Evolutionary conservation across 768 basidiomycete species (phyloP).

Genomic region (Candolleomyces efflorescens): DNA sequence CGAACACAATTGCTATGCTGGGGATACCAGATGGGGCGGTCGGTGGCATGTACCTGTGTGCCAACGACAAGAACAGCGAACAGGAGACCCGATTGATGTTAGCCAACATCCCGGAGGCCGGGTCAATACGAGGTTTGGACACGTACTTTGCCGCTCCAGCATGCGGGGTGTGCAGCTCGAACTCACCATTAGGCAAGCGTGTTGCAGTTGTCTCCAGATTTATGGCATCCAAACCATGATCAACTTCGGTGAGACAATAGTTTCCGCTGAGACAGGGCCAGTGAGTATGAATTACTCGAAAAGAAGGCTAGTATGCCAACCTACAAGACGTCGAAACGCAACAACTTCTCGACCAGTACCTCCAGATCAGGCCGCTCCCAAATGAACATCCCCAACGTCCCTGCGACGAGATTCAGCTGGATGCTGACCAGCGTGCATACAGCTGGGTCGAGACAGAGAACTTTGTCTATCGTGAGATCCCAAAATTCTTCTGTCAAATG

Average conservation of each 20-base stretch:
- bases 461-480: conserved; percentile 15
- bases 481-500: conserved; percentile 11
- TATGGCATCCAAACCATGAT: conserved; percentile 39
- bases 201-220: conserved; percentile 43
- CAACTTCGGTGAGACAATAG: conserved; percentile 41
- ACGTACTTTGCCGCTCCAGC: conserved; percentile 35
- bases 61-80: too few relatives aligned
- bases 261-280: conserved; percentile 28
- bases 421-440: conserved; percentile 12
- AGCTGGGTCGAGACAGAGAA: conserved; percentile 13
- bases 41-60: conserved; percentile 43
- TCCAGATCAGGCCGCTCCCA: conserved; percentile 8
- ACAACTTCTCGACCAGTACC: conserved; percentile 8
- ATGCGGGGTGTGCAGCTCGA: conserved; percentile 33
- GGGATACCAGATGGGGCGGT: conserved; percentile 32
- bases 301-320: too few relatives aligned
- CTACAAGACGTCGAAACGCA: conserved; percentile 14
- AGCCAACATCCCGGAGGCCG: too few relatives aligned
- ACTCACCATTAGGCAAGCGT: conserved; percentile 30
- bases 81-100: too few relatives aligned
- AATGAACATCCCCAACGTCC: conserved; percentile 13
- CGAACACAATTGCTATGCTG: conserved; percentile 37
- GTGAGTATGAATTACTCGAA: too few relatives aligned
- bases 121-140: too few relatives aligned
- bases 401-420: conserved; percentile 16